phyloP scores from a whole-genome alignment of 176 grass and related monocot genomes.

The Oryza australiensis region DNA sequence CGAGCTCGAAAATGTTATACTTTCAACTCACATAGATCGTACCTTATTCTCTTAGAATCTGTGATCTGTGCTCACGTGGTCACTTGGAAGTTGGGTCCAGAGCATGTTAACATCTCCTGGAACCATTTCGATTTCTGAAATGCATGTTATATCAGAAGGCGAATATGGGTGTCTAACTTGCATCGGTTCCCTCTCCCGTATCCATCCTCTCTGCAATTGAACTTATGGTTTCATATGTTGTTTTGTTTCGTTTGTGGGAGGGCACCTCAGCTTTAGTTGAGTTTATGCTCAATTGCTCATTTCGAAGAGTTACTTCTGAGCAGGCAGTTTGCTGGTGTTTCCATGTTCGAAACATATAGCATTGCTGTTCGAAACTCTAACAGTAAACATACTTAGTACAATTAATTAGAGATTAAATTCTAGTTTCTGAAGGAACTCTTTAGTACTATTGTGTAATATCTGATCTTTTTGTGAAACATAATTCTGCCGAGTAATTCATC shows the following conservation, averaged over 20 bases:
- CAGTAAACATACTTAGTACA: not conserved
- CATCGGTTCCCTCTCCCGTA: not conserved
- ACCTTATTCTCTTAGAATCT: not conserved
- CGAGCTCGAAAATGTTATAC: not conserved
- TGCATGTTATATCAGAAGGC: not conserved
- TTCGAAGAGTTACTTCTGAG: not conserved
- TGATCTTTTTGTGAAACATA: not conserved
- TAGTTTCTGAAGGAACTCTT: not conserved
- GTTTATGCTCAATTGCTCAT: not conserved
- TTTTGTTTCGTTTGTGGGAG: conserved; percentile 5
- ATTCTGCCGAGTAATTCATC: not conserved
- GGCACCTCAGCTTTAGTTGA: not conserved
- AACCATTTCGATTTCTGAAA: not conserved
- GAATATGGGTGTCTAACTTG: not conserved
- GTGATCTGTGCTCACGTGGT: not conserved
- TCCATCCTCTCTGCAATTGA: not conserved
- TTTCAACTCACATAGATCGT: not conserved
- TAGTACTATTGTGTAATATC: conserved; percentile 1
- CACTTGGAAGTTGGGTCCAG: not conserved
- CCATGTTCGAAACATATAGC: not conserved
- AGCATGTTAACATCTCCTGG: not conserved
- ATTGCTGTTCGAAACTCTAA: not conserved
- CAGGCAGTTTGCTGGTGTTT: not conserved
- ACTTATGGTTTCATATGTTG: not conserved
- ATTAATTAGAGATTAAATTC: not conserved